Percentiles rank a stretch among this genome's conserved stretches.
These are phyloP conservation scores for Macaranga tanarius DNA, from an alignment of 441 rosid species.

Conservation along the genomic window DNA sequence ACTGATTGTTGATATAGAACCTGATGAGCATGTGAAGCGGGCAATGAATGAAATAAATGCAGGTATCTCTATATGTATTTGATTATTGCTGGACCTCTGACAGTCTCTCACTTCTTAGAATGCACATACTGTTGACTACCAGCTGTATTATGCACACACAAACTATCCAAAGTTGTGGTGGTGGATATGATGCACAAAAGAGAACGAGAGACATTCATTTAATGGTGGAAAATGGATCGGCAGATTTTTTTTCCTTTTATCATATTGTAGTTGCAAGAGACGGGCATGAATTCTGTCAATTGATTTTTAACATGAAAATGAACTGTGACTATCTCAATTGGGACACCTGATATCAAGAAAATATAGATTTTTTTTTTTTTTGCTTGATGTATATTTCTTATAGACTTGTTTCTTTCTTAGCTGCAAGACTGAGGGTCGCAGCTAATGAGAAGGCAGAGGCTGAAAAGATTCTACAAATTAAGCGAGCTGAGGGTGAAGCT, in stretches of 20 bases:
- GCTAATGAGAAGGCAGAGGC: constrained; percentile 58
- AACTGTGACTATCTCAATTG: no score
- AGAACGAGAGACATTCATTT: no score
- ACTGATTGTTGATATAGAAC: constrained; percentile 62
- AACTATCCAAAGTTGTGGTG: no score
- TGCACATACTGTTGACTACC: neutral
- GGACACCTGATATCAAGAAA: no score
- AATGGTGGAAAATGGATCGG: no score
- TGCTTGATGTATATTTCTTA: no score
- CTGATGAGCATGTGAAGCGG: constrained; percentile 58
- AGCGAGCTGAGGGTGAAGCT: constrained; percentile 53
- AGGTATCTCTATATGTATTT: constrained; percentile 28
- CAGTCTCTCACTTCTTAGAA: neutral
- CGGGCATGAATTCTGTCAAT: no score
- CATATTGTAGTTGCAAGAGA: no score
- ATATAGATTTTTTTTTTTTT: no score
- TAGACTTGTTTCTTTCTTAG: constrained; percentile 1
- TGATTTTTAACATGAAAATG: no score
- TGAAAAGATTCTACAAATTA: constrained; percentile 53
- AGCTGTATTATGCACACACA: neutral
- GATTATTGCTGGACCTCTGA: neutral
- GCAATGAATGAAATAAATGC: constrained; percentile 82
- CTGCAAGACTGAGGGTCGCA: constrained; percentile 52
- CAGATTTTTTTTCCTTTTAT: no score
- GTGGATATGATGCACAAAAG: no score